These are phyloP conservation scores for Coemansia javaensis DNA, from an alignment of 192 early-diverging fungal genomes.

Conservation along the genomic window DNA sequence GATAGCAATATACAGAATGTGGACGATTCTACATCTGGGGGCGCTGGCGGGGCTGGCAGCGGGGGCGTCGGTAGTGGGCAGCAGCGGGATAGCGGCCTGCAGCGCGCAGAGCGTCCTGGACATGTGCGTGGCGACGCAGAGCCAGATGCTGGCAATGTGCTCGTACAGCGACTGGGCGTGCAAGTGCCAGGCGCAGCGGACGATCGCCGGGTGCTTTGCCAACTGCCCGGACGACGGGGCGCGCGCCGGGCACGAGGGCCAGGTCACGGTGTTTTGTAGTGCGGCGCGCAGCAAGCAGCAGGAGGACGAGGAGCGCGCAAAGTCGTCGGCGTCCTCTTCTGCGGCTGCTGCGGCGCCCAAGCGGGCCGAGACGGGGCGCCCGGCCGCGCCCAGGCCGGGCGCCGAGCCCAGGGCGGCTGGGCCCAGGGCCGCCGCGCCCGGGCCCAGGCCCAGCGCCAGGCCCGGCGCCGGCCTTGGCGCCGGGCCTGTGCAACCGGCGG, in stretches of 20 bases:
- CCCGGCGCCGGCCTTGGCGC: background rate
- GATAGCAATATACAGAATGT: no score
- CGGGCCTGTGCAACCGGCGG: background rate
- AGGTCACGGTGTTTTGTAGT: conserved; percentile 40
- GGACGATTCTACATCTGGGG: no score
- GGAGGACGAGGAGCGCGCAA: conserved; percentile 21
- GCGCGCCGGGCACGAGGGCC: conserved; percentile 25
- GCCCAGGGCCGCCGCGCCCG: no score
- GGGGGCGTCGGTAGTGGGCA: background rate
- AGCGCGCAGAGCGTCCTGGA: conserved; percentile 40
- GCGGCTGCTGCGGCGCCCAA: no score
- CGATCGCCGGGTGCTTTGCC: conserved; percentile 37
- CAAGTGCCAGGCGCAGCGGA: conserved; percentile 47
- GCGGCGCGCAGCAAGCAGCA: conserved; percentile 24
- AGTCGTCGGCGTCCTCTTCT: no score
- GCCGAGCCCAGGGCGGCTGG: no score
- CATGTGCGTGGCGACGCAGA: conserved; percentile 26
- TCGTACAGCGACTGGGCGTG: conserved; percentile 49
- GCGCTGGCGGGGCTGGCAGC: background rate
- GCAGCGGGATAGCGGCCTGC: conserved; percentile 10
- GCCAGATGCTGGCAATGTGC: conserved; percentile 30
- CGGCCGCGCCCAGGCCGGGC: no score
- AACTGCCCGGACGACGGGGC: conserved; percentile 41
- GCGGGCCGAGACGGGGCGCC: no score
- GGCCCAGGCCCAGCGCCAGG: background rate